phyloP scores from a whole-genome alignment of 805 yeast genomes.

The Lipomyces mesembrius region DNA sequence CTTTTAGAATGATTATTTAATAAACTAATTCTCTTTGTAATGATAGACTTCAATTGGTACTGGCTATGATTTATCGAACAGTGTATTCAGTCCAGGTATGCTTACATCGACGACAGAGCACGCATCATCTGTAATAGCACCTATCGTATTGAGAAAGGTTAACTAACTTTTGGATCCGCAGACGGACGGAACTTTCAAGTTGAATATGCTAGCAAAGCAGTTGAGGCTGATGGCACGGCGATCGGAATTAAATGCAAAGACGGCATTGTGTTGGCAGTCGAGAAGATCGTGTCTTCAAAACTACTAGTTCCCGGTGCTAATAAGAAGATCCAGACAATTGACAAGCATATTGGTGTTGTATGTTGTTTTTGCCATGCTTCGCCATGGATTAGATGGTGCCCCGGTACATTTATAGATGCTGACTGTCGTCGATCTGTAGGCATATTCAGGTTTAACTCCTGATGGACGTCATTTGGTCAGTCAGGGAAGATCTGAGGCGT shows the following conservation, averaged over 20 bases:
- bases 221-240: slow-evolving; percentile 95
- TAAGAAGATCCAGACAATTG: slow-evolving; percentile 89
- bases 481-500: slow-evolving; percentile 91
- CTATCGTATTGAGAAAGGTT: background rate
- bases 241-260: slow-evolving; percentile 90
- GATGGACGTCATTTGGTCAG: slow-evolving; percentile 94
- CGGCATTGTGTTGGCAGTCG: slow-evolving; percentile 97
- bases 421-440: slow-evolving; percentile 25
- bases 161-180: slow-evolving; percentile 49
- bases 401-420: background rate
- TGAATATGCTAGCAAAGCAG: slow-evolving; percentile 96
- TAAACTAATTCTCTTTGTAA: background rate
- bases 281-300: slow-evolving; percentile 84
- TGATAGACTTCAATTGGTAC: slow-evolving; percentile 84
- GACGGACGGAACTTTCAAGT: slow-evolving; percentile 97
- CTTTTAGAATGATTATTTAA: background rate
- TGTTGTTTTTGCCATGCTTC: slow-evolving; percentile 1
- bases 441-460: slow-evolving; percentile 92
- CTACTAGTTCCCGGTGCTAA: slow-evolving; percentile 87
- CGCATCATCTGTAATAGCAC: slow-evolving; percentile 1
- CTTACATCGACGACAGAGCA: background rate
- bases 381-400: background rate
- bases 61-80: slow-evolving; percentile 96
- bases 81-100: slow-evolving; percentile 83
- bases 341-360: slow-evolving; percentile 87